Percentiles rank a stretch among this genome's conserved stretches.
Evolutionary conservation across 805 yeast species (phyloP).

Genomic region (Candida endomychidarum): DNA sequence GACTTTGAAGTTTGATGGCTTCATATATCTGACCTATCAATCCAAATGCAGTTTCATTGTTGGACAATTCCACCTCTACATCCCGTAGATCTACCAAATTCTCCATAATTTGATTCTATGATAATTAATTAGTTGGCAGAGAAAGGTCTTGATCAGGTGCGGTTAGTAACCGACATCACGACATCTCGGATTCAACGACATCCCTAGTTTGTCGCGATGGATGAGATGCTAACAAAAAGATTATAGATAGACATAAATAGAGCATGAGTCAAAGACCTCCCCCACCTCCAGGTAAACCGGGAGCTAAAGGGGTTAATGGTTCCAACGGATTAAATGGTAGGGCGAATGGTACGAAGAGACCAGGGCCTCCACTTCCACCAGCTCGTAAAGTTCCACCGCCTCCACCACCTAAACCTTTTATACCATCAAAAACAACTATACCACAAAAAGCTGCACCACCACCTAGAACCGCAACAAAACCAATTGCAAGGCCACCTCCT

Average conservation of each 20-base stretch:
- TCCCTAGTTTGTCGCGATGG: neutral
- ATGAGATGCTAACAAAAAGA: neutral
- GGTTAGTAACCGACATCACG: neutral
- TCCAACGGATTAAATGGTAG: slow-evolving; percentile 6
- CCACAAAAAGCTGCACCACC: slow-evolving; percentile 16
- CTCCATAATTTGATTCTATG: slow-evolving; percentile 1
- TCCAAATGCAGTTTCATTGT: neutral
- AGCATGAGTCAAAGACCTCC: slow-evolving; percentile 10
- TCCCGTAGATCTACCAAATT: slow-evolving; percentile 2
- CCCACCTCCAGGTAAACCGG: slow-evolving; percentile 9
- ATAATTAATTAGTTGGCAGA: no score
- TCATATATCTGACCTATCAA: slow-evolving; percentile 2
- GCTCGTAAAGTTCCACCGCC: slow-evolving; percentile 20
- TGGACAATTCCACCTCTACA: neutral
- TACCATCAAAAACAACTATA: no score
- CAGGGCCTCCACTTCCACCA: slow-evolving; percentile 36
- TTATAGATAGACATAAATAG: neutral
- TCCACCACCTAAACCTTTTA: slow-evolving; percentile 21
- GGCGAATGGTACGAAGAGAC: slow-evolving; percentile 7
- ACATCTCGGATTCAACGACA: neutral
- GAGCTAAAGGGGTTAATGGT: slow-evolving; percentile 1
- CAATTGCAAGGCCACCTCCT: slow-evolving; percentile 18
- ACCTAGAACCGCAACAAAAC: slow-evolving; percentile 15
- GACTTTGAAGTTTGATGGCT: slow-evolving; percentile 12
- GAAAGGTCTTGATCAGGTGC: no score